Base-by-base conservation (phyloP, 2,329 filamentous ascomycete genomes). In the Cladosporium sp. region DNA sequence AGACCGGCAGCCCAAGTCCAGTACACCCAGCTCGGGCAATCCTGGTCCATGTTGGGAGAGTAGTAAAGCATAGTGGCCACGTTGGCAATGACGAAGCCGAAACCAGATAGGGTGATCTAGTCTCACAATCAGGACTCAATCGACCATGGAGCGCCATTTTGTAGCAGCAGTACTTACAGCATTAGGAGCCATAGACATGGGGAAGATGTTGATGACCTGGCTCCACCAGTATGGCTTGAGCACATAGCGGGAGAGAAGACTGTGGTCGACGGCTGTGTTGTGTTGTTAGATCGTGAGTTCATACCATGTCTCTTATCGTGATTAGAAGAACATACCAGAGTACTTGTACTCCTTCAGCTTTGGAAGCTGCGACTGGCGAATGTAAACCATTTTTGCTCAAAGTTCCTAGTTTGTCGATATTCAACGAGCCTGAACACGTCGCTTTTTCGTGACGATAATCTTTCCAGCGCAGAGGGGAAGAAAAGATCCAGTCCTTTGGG, bases 151-250 rank as follows among this genome's bases (percentile, higher is more conserved):
- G 22, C 10, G 9, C 8, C 32, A 15, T 19, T 12, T 28, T 19
- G 4, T 6, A 35, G n/a, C 6, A 6, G 19, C 5, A 19, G 24
- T 0, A 73, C 73, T 72, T 72, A 78, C 76, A 60, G 77, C 76
- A 68, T 81, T 81, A 44, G 79, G 79, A 73, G 94, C 94, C 92
- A 99, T 97, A 72, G 81, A 89, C 85, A 96, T 89, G 44, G 94
- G 94, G 73, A 99, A 97, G 76, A 87, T 88, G 62, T 93, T 86
- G 78, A 99, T 96, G 69, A 96, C 93, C 65, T 94, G 82, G 76
- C 96, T 87, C 70, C 86, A 95, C 80, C 97, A 99, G 77, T 97
- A 99, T 7, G 94, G 94, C 81, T 99, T 97, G 68, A 99, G 80
- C 64, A 99, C 84, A 78, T 97, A 97, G 74, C 88, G 90, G 63